Evolutionary conservation across 345 rosid genomes (phyloP).

Genomic region (Cochlearia excelsa): DNA sequence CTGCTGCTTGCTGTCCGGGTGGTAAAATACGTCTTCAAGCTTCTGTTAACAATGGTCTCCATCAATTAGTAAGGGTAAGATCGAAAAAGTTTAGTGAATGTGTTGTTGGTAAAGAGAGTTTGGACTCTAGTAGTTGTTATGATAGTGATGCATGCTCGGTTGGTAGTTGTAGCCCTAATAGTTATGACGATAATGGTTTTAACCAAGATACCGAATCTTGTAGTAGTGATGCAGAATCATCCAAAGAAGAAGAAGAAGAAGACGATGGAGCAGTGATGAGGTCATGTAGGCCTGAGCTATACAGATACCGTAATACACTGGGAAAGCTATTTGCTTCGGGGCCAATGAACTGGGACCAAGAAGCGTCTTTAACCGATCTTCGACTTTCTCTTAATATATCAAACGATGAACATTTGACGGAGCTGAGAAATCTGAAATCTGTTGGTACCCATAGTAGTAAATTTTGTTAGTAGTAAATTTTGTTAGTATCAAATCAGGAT

Average conservation of each 20-base stretch:
- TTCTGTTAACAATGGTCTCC: slow-evolving; percentile 35
- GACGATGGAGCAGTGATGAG: slow-evolving; percentile 47
- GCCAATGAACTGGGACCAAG: slow-evolving; percentile 86
- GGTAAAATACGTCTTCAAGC: slow-evolving; percentile 30
- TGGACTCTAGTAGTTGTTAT: slow-evolving; percentile 34
- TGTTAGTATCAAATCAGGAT: slow-evolving; percentile 37
- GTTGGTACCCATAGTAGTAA: slow-evolving; percentile 42
- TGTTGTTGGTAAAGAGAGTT: slow-evolving; percentile 33
- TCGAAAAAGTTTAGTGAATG: slow-evolving; percentile 31
- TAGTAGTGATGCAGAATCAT: slow-evolving; percentile 59
- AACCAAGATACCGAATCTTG: slow-evolving; percentile 37
- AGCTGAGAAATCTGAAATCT: slow-evolving; percentile 72
- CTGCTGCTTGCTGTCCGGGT: slow-evolving; percentile 40
- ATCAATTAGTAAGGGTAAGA: slow-evolving; percentile 47
- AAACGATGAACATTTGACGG: slow-evolving; percentile 77
- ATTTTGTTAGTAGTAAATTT: slow-evolving; percentile 44
- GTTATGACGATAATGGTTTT: slow-evolving; percentile 33
- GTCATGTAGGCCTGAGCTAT: slow-evolving; percentile 62
- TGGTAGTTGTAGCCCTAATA: slow-evolving; percentile 65
- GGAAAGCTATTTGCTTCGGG: slow-evolving; percentile 72
- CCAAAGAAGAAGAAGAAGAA: slow-evolving; percentile 25
- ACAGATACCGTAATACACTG: slow-evolving; percentile 58
- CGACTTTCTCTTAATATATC: slow-evolving; percentile 77
- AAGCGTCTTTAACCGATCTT: slow-evolving; percentile 73
- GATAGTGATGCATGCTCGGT: slow-evolving; percentile 56